Conservation (phyloP, 164 flowering plant species). For the Piper betle region DNA sequence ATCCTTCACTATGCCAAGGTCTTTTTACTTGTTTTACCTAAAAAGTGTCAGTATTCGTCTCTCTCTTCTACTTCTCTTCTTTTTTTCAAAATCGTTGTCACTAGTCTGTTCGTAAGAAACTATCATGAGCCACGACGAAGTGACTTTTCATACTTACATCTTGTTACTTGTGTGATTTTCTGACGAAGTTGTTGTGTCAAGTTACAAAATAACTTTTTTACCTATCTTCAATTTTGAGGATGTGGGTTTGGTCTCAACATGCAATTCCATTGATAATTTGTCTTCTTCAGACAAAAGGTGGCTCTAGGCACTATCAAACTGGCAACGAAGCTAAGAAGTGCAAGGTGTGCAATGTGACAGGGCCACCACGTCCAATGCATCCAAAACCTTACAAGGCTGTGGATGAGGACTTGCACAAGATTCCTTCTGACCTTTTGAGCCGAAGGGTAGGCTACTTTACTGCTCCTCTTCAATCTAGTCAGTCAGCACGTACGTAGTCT, state of each 20-base stretch:
- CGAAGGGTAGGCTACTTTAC: slow-evolving; percentile 18
- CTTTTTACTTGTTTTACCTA: background rate
- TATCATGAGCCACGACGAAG: no score
- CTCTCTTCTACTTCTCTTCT: no score
- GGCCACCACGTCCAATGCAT: slow-evolving; percentile 12
- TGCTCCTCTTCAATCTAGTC: no score
- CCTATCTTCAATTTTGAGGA: no score
- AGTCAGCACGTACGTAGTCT: slow-evolving; percentile 19
- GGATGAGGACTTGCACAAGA: slow-evolving; percentile 68
- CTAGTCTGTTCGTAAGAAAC: no score
- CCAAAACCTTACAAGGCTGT: slow-evolving; percentile 42
- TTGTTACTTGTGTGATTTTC: background rate
- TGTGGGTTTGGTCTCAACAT: no score
- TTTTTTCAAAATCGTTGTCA: no score
- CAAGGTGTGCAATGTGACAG: slow-evolving; percentile 24
- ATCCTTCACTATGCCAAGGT: slow-evolving; percentile 47
- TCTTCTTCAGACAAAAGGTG: background rate
- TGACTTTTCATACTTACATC: no score
- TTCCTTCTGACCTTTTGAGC: slow-evolving; percentile 49
- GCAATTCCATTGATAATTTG: no score
- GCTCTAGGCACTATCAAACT: background rate
- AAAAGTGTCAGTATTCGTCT: no score
- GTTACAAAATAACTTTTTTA: no score
- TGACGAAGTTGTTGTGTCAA: no score
- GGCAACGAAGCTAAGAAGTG: slow-evolving; percentile 31